Evolutionary conservation across 148 eudicot species (phyloP).

Genomic region (Cornus florida): DNA sequence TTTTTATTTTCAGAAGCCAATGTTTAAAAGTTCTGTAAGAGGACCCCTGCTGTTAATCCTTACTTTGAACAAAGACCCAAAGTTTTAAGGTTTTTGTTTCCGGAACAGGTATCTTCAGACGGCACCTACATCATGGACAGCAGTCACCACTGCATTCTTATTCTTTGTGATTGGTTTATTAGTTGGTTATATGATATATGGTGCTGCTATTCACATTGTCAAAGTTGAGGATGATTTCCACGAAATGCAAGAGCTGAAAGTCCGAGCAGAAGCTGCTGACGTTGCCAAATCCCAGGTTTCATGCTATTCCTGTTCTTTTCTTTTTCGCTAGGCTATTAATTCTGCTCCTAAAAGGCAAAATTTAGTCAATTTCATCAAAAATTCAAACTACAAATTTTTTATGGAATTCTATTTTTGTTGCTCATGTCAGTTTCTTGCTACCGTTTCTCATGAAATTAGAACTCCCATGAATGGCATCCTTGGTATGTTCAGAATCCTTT

Average conservation of each 20-base stretch:
- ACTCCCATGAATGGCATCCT: slow-evolving; percentile 80
- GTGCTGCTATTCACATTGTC: slow-evolving; percentile 48
- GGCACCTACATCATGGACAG: slow-evolving; percentile 49
- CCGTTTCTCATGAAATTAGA: slow-evolving; percentile 76
- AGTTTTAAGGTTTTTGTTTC: too few species aligned
- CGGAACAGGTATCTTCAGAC: slow-evolving; percentile 51
- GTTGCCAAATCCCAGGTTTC: slow-evolving; percentile 71
- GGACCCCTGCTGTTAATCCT: too few species aligned
- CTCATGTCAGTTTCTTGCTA: slow-evolving; percentile 63
- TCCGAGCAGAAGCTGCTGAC: slow-evolving; percentile 71
- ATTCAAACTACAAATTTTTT: background rate
- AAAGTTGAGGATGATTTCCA: slow-evolving; percentile 61
- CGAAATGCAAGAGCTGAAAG: slow-evolving; percentile 57
- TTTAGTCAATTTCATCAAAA: background rate
- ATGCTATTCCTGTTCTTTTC: background rate
- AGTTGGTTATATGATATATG: slow-evolving; percentile 41
- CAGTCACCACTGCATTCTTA: slow-evolving; percentile 29
- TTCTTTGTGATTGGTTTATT: slow-evolving; percentile 42
- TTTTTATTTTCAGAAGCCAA: background rate
- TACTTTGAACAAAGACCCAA: too few species aligned
- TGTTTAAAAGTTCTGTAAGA: background rate
- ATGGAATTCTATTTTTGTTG: background rate
- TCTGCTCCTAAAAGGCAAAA: background rate
- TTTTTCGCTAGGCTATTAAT: too few species aligned
- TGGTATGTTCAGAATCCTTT: slow-evolving; percentile 31